These are phyloP conservation scores for Didymosphaeria variabile DNA, from an alignment of 2,329 filamentous ascomycete genomes.

Conservation along the genomic window DNA sequence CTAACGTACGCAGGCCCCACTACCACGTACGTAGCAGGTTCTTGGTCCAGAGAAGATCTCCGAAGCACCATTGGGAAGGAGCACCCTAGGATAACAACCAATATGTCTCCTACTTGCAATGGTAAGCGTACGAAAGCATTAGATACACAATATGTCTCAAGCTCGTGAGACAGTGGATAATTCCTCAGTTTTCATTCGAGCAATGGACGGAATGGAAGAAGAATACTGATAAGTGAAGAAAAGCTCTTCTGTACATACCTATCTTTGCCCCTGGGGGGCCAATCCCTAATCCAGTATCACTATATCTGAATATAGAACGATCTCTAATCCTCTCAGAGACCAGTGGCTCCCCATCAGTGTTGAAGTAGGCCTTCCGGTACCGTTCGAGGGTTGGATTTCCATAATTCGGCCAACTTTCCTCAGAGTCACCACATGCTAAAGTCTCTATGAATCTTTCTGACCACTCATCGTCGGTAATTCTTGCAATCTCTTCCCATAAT, in stretches of 20 bases:
- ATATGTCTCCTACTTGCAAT: not conserved
- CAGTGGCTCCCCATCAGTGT: not conserved
- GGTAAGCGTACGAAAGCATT: not conserved
- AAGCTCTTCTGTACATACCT: not conserved
- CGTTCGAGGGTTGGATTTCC: not conserved
- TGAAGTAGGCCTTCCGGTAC: not conserved
- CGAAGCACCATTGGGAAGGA: not conserved
- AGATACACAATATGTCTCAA: too few species aligned
- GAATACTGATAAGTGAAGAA: not conserved
- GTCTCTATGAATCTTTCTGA: not conserved
- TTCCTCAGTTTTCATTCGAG: too few species aligned
- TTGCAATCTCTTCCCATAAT: not conserved
- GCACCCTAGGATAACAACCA: constrained; percentile 7
- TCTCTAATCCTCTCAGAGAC: not conserved
- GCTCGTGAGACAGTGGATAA: too few species aligned
- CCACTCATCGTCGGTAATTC: not conserved
- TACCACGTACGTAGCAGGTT: not conserved
- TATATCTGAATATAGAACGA: not conserved
- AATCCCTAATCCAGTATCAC: not conserved
- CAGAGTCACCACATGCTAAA: not conserved
- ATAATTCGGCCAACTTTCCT: not conserved
- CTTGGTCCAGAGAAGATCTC: not conserved
- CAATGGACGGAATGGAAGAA: not conserved
- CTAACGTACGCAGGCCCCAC: constrained; percentile 6
- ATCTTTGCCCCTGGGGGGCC: not conserved